Evolutionary conservation across 73 alveolate species (phyloP).

Genomic region (Paramecium sonneborni): DNA sequence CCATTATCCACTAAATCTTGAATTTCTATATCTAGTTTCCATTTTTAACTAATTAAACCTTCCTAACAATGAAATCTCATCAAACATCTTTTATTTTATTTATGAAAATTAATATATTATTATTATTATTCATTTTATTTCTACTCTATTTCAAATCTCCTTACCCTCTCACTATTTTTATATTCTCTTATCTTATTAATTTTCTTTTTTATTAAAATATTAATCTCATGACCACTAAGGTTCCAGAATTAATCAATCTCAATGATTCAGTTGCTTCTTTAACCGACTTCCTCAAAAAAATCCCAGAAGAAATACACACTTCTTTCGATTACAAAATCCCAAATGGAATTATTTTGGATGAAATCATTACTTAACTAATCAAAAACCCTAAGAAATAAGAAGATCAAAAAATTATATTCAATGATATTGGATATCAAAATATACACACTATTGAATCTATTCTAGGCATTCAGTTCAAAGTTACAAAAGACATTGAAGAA

Average conservation of each 20-base stretch:
- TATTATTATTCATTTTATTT: background rate
- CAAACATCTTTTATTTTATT: background rate
- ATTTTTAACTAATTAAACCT: background rate
- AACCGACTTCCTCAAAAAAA: conserved; percentile 10
- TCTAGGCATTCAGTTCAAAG: background rate
- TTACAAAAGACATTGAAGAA: conserved; percentile 2
- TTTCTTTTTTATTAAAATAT: background rate
- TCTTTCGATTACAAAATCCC: conserved; percentile 21
- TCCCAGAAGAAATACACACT: background rate
- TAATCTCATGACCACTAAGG: background rate
- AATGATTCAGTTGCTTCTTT: conserved; percentile 27
- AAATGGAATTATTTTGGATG: background rate
- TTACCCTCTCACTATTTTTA: too few relatives aligned
- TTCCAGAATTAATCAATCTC: conserved; percentile 31
- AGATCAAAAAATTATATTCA: background rate
- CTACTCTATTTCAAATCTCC: background rate
- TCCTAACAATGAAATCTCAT: background rate
- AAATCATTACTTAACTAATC: background rate
- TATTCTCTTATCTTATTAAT: background rate
- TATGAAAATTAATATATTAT: background rate
- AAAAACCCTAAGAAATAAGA: conserved; percentile 17
- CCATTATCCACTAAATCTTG: background rate
- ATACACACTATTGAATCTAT: background rate
- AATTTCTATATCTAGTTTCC: background rate
- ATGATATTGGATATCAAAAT: conserved; percentile 16